Conservation (phyloP, 2,329 filamentous ascomycete genomes). For the Berkeleyomyces rouxiae region DNA sequence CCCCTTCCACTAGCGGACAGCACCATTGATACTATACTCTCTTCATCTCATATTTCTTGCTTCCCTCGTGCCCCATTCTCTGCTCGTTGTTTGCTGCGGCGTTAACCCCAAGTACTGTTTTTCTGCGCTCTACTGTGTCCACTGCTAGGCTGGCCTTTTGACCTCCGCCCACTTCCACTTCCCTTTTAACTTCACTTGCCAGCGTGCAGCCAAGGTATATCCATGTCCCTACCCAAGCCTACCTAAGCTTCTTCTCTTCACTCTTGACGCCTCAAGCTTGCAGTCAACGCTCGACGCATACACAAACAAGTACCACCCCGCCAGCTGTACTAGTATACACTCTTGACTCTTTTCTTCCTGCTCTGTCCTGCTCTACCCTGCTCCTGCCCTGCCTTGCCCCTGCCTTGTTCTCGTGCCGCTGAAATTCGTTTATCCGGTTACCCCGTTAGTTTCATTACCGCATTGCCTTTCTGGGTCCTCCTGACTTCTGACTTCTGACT, state of each 20-base stretch:
- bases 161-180: neutral
- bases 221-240: neutral
- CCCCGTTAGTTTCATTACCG: conserved; percentile 12
- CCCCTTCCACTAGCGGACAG: neutral
- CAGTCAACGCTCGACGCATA: no score
- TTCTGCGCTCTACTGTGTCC: neutral
- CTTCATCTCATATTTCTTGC: neutral
- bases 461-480: neutral
- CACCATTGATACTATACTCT: neutral
- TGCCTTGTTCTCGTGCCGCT: conserved; percentile 3
- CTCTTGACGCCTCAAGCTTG: no score
- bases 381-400: neutral
- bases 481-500: neutral
- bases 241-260: neutral
- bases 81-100: no score
- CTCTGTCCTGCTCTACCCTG: neutral
- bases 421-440: conserved; percentile 11
- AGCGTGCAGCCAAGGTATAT: neutral
- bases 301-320: no score
- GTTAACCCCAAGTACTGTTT: neutral
- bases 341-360: neutral
- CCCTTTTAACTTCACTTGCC: neutral
- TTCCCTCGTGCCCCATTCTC: neutral
- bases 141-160: neutral
- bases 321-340: no score